Percentiles rank a stretch among this genome's conserved stretches.
Evolutionary conservation across 2,329 filamentous ascomycete species (phyloP).

Genomic region (Tolypocladium cylindrosporum): DNA sequence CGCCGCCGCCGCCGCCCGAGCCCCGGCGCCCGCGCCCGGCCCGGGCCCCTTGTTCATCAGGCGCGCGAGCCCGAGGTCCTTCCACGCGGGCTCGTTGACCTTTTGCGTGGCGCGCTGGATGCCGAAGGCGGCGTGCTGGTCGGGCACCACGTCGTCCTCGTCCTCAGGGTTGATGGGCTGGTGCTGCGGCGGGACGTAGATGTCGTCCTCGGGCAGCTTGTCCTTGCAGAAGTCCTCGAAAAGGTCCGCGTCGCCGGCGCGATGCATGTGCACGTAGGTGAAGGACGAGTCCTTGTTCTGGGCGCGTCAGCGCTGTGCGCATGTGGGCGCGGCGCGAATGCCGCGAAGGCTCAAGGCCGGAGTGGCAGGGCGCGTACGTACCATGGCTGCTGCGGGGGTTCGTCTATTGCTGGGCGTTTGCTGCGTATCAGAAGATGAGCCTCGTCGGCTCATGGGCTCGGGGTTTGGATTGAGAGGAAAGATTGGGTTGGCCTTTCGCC

Average conservation of each 20-base stretch:
- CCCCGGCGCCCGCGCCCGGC: constrained; percentile 11
- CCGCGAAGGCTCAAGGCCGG: neutral
- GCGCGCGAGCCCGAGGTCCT: constrained; percentile 63
- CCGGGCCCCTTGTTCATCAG: constrained; percentile 56
- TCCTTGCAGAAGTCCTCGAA: constrained; percentile 69
- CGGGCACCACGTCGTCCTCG: constrained; percentile 79
- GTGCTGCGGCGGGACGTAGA: constrained; percentile 70
- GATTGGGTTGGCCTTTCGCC: neutral
- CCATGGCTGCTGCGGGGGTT: neutral
- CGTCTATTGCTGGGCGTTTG: neutral
- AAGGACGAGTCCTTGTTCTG: constrained; percentile 66
- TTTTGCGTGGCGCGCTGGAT: constrained; percentile 73
- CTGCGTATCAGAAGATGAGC: too few species aligned
- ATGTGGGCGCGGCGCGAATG: neutral
- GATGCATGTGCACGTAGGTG: constrained; percentile 68
- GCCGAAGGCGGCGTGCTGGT: constrained; percentile 80
- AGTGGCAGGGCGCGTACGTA: neutral
- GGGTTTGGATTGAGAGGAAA: neutral
- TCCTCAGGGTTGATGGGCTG: constrained; percentile 81
- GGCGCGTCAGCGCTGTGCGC: neutral
- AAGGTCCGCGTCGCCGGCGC: constrained; percentile 62
- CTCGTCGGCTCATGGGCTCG: neutral
- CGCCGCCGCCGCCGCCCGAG: constrained; percentile 1
- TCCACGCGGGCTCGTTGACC: constrained; percentile 64
- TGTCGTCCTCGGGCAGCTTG: constrained; percentile 64